Evolutionary conservation across 352 stramenopile genomes (phyloP), one percentile per base, ranked within the genome.

Genomic region (Pythium sukuiense): DNA sequence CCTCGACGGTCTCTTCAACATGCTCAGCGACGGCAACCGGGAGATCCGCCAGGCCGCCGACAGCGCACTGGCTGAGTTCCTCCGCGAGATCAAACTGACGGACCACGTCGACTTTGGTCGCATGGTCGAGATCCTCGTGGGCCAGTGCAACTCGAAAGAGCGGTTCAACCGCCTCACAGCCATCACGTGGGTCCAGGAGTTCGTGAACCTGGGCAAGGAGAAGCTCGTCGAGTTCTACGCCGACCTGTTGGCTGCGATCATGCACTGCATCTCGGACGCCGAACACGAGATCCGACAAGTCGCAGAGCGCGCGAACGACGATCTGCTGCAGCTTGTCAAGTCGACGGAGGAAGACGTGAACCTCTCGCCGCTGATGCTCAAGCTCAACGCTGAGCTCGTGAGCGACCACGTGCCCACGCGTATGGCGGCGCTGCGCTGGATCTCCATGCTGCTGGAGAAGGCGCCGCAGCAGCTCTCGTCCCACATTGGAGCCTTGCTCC

Each of bases 401-500:
- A 98, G 92, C 43, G 88, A 98, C 70, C 88, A 99, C 70, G 97
- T 99, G n/a, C 91, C 95, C 0, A 99, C 97, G 0, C 96, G 97
- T 49, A 98, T 99, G 88, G 93, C 93, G 2, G 81, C 90, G 6
- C 70, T 98, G 35, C 76, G 87, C 13, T 99, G 97, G 97, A 99
- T 99, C 71, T 97, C 98, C 43, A 99, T 99, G 97, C 73, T 99
- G 39, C 81, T 99, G 18, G 97, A 99, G 70, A 99, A 99, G 76
- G 87, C 92, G 55, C 95, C 96, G 52, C 81, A 86, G 29, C 91
- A 99, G 59, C 96, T 99, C 67, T 94, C 89, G 1, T 73, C 86
- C 24, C 96, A 97, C 64, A 97, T 99, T 46, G 80, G 88, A 56
- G 78, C 96, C 35, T 68, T 99, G 18, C 67, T 99, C 32, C 96